These are phyloP conservation scores for Metschnikowia proteae DNA, from an alignment of 805 yeast species.

Conservation along the genomic window DNA sequence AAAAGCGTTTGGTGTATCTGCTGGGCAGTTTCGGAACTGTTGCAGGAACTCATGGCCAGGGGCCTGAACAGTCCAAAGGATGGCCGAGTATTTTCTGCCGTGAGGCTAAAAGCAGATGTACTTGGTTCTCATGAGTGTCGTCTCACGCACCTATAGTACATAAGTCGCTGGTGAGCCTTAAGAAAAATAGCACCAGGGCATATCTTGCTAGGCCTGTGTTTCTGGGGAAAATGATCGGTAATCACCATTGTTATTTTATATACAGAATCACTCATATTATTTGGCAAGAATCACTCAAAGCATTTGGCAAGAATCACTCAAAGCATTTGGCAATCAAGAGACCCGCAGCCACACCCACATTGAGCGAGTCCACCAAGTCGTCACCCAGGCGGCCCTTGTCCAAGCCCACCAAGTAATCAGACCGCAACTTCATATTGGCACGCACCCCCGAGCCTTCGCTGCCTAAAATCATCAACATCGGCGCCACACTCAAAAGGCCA, in stretches of 20 bases:
- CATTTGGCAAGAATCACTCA: background rate
- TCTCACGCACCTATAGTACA: too few species aligned
- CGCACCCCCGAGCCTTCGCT: conserved; percentile 85
- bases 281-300: background rate
- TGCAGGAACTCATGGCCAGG: too few species aligned
- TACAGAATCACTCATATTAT: background rate
- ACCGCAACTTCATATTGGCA: conserved; percentile 54
- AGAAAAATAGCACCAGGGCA: too few species aligned
- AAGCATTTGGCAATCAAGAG: conserved; percentile 42
- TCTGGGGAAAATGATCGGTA: too few species aligned
- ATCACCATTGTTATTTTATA: background rate
- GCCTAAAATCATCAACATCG: conserved; percentile 73
- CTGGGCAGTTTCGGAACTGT: too few species aligned
- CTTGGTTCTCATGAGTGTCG: too few species aligned
- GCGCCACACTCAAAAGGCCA: conserved; percentile 44
- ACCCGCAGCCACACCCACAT: conserved; percentile 88
- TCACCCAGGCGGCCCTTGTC: conserved; percentile 29
- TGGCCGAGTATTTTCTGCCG: too few species aligned
- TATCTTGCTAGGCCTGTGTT: too few species aligned
- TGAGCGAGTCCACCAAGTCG: conserved; percentile 66
- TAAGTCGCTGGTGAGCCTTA: too few species aligned
- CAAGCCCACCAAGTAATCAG: conserved; percentile 49
- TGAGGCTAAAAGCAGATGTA: too few species aligned
- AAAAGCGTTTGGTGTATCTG: too few species aligned
- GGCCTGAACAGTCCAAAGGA: too few species aligned